These are phyloP conservation scores for Thalassiosira profunda DNA, from an alignment of 108 stramenopile genomes.

Conservation along the genomic window DNA sequence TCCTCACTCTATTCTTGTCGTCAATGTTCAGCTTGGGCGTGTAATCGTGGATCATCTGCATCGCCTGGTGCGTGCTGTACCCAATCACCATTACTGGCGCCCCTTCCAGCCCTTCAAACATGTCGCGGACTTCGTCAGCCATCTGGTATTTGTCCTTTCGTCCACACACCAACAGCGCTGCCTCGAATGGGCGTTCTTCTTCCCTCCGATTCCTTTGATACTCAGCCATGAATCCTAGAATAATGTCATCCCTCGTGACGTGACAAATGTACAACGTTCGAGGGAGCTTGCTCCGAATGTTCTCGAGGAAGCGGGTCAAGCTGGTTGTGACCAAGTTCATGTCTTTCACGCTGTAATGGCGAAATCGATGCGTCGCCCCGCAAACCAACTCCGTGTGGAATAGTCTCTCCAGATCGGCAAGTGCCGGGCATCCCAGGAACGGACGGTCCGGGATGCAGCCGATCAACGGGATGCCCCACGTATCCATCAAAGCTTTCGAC, in stretches of 20 bases:
- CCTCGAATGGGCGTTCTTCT: constrained; percentile 65
- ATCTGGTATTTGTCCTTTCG: constrained; percentile 73
- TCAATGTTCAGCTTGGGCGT: constrained; percentile 93
- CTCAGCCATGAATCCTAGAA: constrained; percentile 92
- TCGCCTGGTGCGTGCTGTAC: constrained; percentile 72
- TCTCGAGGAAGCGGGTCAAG: constrained; percentile 88
- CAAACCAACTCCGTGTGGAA: constrained; percentile 77
- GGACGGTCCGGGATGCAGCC: constrained; percentile 93
- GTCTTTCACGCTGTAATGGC: constrained; percentile 88
- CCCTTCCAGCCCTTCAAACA: constrained; percentile 69
- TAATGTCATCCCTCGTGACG: constrained; percentile 89
- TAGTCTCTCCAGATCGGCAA: constrained; percentile 91
- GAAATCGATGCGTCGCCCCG: constrained; percentile 74
- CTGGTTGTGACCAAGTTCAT: constrained; percentile 92
- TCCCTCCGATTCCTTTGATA: constrained; percentile 65
- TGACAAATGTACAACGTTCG: constrained; percentile 96
- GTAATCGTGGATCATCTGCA: constrained; percentile 79
- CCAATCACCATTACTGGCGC: constrained; percentile 80
- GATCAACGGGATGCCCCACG: constrained; percentile 94
- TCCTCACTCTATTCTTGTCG: constrained; percentile 80
- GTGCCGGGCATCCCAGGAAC: constrained; percentile 90
- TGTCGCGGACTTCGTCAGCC: constrained; percentile 64
- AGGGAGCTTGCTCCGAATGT: constrained; percentile 72
- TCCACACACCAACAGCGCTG: constrained; percentile 86
- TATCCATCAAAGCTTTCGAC: constrained; percentile 67